These are phyloP conservation scores for Apophysomyces trapeziformis DNA, from an alignment of 371 early-diverging fungal species.

Conservation along the genomic window DNA sequence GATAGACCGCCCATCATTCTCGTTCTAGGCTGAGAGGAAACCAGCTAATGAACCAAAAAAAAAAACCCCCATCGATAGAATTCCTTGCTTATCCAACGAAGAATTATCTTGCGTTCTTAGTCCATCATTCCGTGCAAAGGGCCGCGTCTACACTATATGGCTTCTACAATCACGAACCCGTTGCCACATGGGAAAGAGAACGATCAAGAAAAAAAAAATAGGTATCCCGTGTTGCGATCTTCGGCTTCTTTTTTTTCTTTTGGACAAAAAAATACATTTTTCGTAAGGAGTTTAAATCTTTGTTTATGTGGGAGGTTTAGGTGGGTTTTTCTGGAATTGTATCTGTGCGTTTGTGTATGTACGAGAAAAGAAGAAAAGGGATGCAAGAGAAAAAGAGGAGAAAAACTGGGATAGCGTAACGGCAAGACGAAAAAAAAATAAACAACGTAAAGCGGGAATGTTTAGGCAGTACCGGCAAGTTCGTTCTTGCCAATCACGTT, in stretches of 20 bases:
- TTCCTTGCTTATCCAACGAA: too few species aligned
- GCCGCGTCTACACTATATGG: too few species aligned
- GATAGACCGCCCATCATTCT: too few species aligned
- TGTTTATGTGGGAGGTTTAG: neutral
- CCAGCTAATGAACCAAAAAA: too few species aligned
- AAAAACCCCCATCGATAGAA: too few species aligned
- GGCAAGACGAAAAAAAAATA: neutral
- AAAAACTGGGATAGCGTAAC: constrained; percentile 1
- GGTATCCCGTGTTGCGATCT: neutral
- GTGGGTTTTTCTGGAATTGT: neutral
- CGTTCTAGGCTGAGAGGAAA: too few species aligned
- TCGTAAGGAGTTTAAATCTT: neutral
- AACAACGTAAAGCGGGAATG: neutral
- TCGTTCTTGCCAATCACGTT: constrained; percentile 81
- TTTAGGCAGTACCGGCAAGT: constrained; percentile 54
- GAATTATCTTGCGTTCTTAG: too few species aligned
- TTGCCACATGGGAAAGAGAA: too few species aligned
- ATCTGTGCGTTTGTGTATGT: constrained; percentile 2
- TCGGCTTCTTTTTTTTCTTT: neutral
- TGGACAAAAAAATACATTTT: neutral
- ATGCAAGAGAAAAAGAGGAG: constrained; percentile 8
- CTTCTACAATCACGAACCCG: too few species aligned
- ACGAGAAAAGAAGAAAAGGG: neutral
- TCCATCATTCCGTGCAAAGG: too few species aligned
- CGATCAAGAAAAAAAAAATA: too few species aligned